Percentiles rank a stretch among this genome's conserved stretches.
phyloP scores from a whole-genome alignment of 1,284 basidiomycete genomes.

The Malassezia nana region DNA sequence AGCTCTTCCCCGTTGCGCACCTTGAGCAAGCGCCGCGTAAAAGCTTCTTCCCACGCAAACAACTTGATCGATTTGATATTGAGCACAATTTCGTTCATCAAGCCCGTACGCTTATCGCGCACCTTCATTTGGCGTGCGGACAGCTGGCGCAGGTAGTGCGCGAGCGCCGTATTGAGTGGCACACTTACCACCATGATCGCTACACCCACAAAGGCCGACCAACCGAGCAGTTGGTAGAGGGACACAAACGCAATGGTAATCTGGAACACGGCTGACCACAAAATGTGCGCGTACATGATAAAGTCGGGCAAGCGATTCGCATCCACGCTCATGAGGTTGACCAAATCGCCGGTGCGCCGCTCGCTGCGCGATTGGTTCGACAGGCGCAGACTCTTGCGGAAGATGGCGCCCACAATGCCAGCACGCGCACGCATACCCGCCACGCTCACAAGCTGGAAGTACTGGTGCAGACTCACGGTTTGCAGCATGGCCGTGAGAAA shows the following conservation, averaged over 20 bases:
- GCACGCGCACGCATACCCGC: constrained; percentile 85
- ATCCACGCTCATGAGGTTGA: constrained; percentile 78
- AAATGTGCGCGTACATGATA: constrained; percentile 62
- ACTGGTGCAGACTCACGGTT: constrained; percentile 77
- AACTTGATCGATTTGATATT: constrained; percentile 72
- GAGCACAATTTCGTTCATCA: constrained; percentile 52
- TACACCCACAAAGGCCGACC: constrained; percentile 83
- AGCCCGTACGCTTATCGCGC: constrained; percentile 54
- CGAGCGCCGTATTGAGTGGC: constrained; percentile 24
- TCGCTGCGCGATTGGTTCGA: constrained; percentile 68
- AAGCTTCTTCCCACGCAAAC: constrained; percentile 67
- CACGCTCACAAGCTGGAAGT: constrained; percentile 69
- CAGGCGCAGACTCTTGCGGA: constrained; percentile 72
- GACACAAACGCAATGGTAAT: constrained; percentile 80
- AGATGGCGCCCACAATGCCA: constrained; percentile 73
- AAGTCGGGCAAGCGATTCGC: constrained; percentile 76
- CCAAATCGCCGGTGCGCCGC: constrained; percentile 80
- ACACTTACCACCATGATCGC: constrained; percentile 61
- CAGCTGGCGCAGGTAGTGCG: constrained; percentile 61
- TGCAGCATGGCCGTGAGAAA: constrained; percentile 62
- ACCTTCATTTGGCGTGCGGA: constrained; percentile 86
- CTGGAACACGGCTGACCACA: constrained; percentile 53
- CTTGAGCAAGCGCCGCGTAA: constrained; percentile 61
- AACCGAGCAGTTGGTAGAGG: constrained; percentile 76
- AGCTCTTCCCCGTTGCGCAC: constrained; percentile 79